Percentiles rank a stretch among this genome's conserved stretches.
phyloP scores from a whole-genome alignment of 2,329 filamentous ascomycete species.

The Tolypocladium tundrense region DNA sequence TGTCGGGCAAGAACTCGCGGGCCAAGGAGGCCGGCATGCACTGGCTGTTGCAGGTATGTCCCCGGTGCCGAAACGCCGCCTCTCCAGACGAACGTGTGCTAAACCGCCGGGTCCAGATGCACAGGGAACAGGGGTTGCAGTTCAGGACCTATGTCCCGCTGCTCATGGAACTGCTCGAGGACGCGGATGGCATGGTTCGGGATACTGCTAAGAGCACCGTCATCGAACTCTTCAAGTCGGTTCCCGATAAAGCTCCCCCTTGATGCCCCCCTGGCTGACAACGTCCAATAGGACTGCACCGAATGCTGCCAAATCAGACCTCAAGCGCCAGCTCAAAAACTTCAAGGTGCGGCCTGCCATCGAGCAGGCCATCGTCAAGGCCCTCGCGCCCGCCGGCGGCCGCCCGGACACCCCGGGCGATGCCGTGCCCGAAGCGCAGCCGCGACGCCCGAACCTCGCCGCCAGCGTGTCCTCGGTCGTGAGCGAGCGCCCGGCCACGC shows the following conservation, averaged over 20 bases:
- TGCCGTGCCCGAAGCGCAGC: conserved; percentile 25
- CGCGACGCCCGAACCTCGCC: conserved; percentile 32
- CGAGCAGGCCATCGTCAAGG: conserved; percentile 67
- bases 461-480: conserved; percentile 40
- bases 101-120: conserved; percentile 48
- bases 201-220: conserved; percentile 75
- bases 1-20: conserved; percentile 70
- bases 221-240: conserved; percentile 73
- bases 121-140: conserved; percentile 65
- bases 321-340: conserved; percentile 76
- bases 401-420: conserved; percentile 30
- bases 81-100: not conserved
- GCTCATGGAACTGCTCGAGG: conserved; percentile 79
- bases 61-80: not conserved
- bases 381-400: conserved; percentile 47
- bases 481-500: conserved; percentile 47
- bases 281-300: conserved; percentile 54
- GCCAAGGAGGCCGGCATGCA: conserved; percentile 78
- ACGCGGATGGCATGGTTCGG: conserved; percentile 79
- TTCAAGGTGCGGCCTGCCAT: conserved; percentile 83
- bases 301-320: conserved; percentile 73
- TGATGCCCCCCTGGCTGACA: not conserved
- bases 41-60: conserved; percentile 66
- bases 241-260: not conserved
- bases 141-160: conserved; percentile 77